Evolutionary conservation across 2,329 filamentous ascomycete species (phyloP), one percentile per base, ranked within the genome.

Genomic region (Elsinoe perseae): DNA sequence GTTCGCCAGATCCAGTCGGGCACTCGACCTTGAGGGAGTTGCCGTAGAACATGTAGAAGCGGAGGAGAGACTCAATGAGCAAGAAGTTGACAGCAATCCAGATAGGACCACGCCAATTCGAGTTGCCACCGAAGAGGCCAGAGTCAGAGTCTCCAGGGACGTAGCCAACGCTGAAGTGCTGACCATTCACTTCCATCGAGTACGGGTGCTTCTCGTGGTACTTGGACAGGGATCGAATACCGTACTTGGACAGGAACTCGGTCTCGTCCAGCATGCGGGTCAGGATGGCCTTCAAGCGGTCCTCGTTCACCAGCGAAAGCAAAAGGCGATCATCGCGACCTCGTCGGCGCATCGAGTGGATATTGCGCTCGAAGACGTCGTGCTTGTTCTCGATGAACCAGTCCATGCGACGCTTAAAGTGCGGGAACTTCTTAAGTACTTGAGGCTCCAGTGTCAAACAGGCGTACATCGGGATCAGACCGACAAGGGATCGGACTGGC

Each of bases 61-160:
- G 81, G 65, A 95, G 87, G n/a, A 96, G 80, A 5, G 91, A 92
- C 70, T 97, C 92, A 38, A 97, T 86, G 12, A 97, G 80, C 54
- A 97, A 74, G 74, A 95, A 96, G 73, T 97, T 97, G 73, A 95
- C 90, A 60, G 89, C 93, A 50, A 96, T 79, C 92, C 92, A 97
- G 64, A 95, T 92, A 0, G 93, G 92, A 0, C 76, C 92, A 73
- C 92, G 83, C 92, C 92, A 97, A 72, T 97, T 97, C 71, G 90
- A 95, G 79, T 97, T 97, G 62, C 92, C 92, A 54, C 92, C 92
- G 66, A 97, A 97, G 4, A 97, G 80, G 2, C 89, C 89, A 65
- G 88, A 95, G 73, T 97, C 91, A 0, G 92, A 96, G 68, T 97
- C 92, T n/a, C 92, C 93, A 1, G 93, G 85, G 16, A 97, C 83